These are phyloP conservation scores for Penicillium sp. DNA, from an alignment of 2,329 filamentous ascomycete species.

Conservation along the genomic window DNA sequence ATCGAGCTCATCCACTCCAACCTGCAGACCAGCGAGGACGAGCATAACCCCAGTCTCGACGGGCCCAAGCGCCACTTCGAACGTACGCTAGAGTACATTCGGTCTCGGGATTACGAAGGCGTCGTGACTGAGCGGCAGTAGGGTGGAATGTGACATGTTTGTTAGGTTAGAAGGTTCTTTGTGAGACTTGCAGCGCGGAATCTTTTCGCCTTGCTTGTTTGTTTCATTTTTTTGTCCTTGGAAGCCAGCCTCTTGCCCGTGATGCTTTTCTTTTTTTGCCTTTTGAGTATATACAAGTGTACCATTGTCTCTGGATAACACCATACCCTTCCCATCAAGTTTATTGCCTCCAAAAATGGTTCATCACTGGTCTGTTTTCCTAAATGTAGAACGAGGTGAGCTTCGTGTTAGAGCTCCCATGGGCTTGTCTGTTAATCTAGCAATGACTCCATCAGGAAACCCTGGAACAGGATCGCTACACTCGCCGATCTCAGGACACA, in stretches of 20 bases:
- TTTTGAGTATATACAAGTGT: constrained; percentile 28
- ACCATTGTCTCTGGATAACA: constrained; percentile 23
- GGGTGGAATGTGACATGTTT: constrained; percentile 1
- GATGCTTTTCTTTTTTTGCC: constrained; percentile 11
- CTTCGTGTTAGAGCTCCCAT: not conserved
- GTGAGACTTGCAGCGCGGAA: constrained; percentile 1
- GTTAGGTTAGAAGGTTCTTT: not conserved
- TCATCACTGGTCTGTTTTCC: not conserved
- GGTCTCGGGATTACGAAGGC: constrained; percentile 85
- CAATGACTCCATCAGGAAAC: not conserved
- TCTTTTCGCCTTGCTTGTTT: not conserved
- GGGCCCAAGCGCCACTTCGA: constrained; percentile 91
- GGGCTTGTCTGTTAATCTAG: not conserved
- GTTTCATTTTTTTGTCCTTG: not conserved
- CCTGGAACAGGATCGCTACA: not conserved
- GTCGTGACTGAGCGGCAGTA: constrained; percentile 65
- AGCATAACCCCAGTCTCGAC: constrained; percentile 68
- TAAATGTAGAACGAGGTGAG: not conserved
- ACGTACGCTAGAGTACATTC: constrained; percentile 90
- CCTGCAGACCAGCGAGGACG: constrained; percentile 69
- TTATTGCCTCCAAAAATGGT: not conserved
- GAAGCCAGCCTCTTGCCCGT: constrained; percentile 16
- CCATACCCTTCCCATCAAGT: constrained; percentile 21
- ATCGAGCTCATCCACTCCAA: constrained; percentile 99
- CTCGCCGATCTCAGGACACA: not conserved